A percentile compares a stretch with the other conserved stretches of the same genome.
Evolutionary conservation across 129 eudicot species (phyloP).

Genomic region (Calendula officinalis): DNA sequence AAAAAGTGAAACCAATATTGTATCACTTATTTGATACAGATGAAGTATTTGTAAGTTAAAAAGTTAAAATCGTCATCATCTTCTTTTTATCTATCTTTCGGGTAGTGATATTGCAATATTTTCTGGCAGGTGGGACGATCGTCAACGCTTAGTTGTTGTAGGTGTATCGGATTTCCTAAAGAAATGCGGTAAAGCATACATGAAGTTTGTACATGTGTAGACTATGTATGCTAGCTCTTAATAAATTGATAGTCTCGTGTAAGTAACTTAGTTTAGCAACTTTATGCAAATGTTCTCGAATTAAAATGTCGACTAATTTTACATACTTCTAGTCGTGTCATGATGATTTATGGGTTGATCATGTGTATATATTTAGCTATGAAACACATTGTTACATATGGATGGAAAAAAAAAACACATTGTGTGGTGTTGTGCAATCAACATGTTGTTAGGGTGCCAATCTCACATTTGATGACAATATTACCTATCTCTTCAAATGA

Average conservation of each 20-base stretch:
- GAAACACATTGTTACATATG: too few relatives aligned
- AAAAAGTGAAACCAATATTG: too few relatives aligned
- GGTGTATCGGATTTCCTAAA: not conserved
- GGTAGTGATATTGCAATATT: not conserved
- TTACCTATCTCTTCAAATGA: too few relatives aligned
- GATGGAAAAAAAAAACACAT: too few relatives aligned
- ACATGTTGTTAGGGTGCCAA: too few relatives aligned
- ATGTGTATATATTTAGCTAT: too few relatives aligned
- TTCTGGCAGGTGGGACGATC: slow-evolving; percentile 24
- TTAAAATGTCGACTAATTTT: too few relatives aligned
- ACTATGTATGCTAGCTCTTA: not conserved
- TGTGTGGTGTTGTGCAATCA: too few relatives aligned
- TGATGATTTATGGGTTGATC: too few relatives aligned
- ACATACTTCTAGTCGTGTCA: too few relatives aligned
- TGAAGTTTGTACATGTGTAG: not conserved
- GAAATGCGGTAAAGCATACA: not conserved
- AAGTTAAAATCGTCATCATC: not conserved
- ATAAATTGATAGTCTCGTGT: not conserved
- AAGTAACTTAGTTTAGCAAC: not conserved
- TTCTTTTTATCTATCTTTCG: not conserved
- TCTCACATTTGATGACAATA: too few relatives aligned
- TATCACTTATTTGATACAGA: too few relatives aligned
- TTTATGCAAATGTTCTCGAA: not conserved
- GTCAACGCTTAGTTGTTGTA: slow-evolving; percentile 18
- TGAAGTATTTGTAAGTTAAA: not conserved